These are phyloP conservation scores for Penstemon newberryi DNA, from an alignment of 257 asterid species.

Conservation along the genomic window DNA sequence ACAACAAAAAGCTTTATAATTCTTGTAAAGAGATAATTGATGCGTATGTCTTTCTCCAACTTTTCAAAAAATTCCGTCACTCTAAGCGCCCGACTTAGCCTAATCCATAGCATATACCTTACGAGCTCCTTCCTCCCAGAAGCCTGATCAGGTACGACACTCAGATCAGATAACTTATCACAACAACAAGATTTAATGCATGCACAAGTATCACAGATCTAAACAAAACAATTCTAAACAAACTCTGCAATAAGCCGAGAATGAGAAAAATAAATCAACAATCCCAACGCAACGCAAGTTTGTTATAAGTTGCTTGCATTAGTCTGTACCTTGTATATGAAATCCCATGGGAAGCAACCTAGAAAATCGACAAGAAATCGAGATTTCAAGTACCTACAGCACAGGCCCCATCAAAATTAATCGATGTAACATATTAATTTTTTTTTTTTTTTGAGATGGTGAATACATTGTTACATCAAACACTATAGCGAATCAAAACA, in stretches of 20 bases:
- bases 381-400: conserved; percentile 58
- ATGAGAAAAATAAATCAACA: too few species aligned
- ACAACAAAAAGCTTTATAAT: conserved; percentile 69
- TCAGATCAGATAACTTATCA: background rate
- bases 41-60: conserved; percentile 67
- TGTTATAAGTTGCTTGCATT: background rate
- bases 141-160: conserved; percentile 33
- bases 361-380: conserved; percentile 60
- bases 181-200: too few species aligned
- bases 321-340: conserved; percentile 51
- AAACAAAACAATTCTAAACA: too few species aligned
- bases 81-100: conserved; percentile 63
- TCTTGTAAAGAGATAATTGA: conserved; percentile 65
- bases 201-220: too few species aligned
- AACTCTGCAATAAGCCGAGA: too few species aligned
- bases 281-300: too few species aligned
- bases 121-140: conserved; percentile 53
- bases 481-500: too few species aligned
- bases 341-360: conserved; percentile 83
- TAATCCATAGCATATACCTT: conserved; percentile 69
- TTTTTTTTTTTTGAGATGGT: too few species aligned
- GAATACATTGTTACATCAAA: too few species aligned
- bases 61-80: conserved; percentile 58
- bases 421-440: background rate
- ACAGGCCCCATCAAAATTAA: background rate